A percentile compares a stretch with the other conserved stretches of the same genome.
Conservation (phyloP, 257 asterid genomes). For the Solanum sejunctum region DNA sequence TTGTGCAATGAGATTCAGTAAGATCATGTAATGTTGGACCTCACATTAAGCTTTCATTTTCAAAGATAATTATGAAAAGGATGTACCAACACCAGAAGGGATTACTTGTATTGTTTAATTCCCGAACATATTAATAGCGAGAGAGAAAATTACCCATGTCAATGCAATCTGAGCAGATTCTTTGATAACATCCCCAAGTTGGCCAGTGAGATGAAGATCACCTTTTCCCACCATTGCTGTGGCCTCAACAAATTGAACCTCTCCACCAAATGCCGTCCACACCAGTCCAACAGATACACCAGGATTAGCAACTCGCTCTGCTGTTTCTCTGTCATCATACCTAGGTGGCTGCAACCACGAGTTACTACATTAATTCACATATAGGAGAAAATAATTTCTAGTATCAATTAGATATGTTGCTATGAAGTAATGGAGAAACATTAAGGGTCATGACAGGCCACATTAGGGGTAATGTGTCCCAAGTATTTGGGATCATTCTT, state of each 20-base stretch:
- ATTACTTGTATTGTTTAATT: not conserved
- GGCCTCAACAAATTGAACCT: slow-evolving; percentile 97
- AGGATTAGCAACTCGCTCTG: slow-evolving; percentile 81
- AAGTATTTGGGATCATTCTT: not conserved
- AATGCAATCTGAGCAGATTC: slow-evolving; percentile 99
- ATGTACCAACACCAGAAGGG: not conserved
- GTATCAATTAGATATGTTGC: slow-evolving; percentile 1
- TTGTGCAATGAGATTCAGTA: not conserved
- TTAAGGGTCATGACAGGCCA: not conserved
- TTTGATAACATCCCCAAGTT: slow-evolving; percentile 93
- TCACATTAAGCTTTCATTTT: not conserved
- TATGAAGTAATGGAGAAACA: not conserved
- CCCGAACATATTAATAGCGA: not conserved
- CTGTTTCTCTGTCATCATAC: slow-evolving; percentile 82
- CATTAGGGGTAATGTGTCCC: not conserved
- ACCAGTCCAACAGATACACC: slow-evolving; percentile 96
- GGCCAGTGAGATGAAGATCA: slow-evolving; percentile 95
- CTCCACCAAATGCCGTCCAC: slow-evolving; percentile 94
- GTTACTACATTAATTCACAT: slow-evolving; percentile 3
- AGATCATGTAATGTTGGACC: not conserved
- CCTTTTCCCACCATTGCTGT: slow-evolving; percentile 92
- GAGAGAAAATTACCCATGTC: slow-evolving; percentile 67
- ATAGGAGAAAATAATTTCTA: not conserved
- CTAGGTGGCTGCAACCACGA: slow-evolving; percentile 64
- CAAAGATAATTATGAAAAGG: not conserved